Base-by-base conservation (phyloP, 371 early-diverging fungal species). In the Mucor velutinosus region DNA sequence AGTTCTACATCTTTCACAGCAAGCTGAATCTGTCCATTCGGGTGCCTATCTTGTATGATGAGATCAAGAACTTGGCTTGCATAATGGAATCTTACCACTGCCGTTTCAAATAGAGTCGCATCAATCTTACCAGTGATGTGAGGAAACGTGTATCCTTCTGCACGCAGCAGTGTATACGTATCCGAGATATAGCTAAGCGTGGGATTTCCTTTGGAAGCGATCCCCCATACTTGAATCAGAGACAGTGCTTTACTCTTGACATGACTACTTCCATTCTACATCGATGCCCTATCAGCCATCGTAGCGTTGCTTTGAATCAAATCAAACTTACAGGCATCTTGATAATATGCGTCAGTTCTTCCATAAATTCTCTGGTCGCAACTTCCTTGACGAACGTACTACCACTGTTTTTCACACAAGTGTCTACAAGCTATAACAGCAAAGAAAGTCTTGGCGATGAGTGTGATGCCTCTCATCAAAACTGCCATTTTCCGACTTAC, bases 371-470 rank as follows among this genome's bases (percentile, higher is more conserved):
- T 55, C 93, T 82, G 14, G 91, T 86, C 1, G 97, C 92, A 23
- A 97, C 77, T 70, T 97, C 96, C 10, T 87, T 84, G 41, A 97
- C 79, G 73, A 98, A 95, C 41, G 88, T 88, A 51, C 83, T 76
- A 1, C 98, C 98, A 29, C 93, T 91, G 75, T 98, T 98, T 78
- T 98, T 98, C 33, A 97, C 94, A 73, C 96, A 95, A 19, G 91
- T 89, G 76, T 98, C 98, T 0, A 92, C 82, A 41, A 97, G 78
- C 94, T 94, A 68, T 19, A 29, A 58, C 12, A 41, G 35, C 1
- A n/a, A 23, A 29, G 14, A 45, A 47, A 51, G 21, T 51, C 17
- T 51, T 61, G 29, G 56, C 56, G n/a, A 30, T n/a, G 4, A 62
- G 49, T 51, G 15, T 64, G 39, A 60, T 49, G 37, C n/a, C 43